These are phyloP conservation scores for Candida glaebosa DNA, from an alignment of 805 yeast species.

Conservation along the genomic window DNA sequence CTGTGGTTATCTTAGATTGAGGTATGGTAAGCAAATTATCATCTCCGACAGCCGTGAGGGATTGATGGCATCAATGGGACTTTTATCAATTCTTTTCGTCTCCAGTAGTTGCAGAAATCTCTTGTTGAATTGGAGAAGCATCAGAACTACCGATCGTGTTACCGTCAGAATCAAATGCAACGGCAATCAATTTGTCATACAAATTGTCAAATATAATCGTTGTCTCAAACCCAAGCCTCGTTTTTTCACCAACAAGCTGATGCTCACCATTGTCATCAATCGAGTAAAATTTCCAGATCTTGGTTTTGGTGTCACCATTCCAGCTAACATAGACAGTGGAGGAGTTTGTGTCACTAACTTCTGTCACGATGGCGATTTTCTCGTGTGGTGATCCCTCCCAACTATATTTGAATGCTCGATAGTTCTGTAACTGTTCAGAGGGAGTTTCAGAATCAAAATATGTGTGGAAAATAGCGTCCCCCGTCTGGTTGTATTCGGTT, in stretches of 20 bases:
- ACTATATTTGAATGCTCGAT: slow-evolving; percentile 32
- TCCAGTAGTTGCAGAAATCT: neutral
- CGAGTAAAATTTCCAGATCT: slow-evolving; percentile 23
- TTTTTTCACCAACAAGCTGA: slow-evolving; percentile 12
- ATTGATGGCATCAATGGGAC: no score
- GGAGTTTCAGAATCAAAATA: slow-evolving; percentile 25
- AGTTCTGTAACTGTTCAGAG: slow-evolving; percentile 25
- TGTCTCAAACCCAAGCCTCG: slow-evolving; percentile 28
- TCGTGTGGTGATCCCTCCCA: slow-evolving; percentile 35
- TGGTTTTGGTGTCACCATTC: slow-evolving; percentile 38
- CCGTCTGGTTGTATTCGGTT: slow-evolving; percentile 28
- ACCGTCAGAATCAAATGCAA: neutral
- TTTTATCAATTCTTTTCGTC: no score
- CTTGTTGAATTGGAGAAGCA: no score
- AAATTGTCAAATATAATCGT: slow-evolving; percentile 2
- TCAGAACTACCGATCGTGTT: neutral
- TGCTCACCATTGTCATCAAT: slow-evolving; percentile 7
- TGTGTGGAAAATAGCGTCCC: slow-evolving; percentile 30
- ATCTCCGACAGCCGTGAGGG: no score
- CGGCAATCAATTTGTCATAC: neutral
- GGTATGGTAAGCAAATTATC: no score
- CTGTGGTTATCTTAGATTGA: neutral
- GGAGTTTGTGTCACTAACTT: slow-evolving; percentile 13
- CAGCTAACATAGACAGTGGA: slow-evolving; percentile 28
- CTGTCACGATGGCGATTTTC: slow-evolving; percentile 23